phyloP scores from a whole-genome alignment of 345 rosid genomes.

The Melastoma malabathricum region DNA sequence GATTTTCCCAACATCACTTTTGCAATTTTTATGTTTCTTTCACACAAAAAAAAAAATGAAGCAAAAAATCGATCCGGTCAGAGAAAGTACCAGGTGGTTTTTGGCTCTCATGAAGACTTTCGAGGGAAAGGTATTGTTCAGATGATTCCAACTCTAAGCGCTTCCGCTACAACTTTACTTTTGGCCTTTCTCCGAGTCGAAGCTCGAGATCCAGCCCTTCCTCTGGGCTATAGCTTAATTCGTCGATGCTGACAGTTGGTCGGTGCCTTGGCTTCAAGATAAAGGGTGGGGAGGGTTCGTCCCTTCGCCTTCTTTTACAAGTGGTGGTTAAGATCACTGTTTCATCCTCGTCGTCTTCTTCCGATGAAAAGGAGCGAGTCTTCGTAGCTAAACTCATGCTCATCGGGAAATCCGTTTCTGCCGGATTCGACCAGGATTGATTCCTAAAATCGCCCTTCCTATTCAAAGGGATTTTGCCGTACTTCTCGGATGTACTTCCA shows the following conservation, averaged over 20 bases:
- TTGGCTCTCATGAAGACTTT: no score
- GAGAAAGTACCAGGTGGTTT: no score
- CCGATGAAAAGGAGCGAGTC: constrained; percentile 17
- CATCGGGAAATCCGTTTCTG: constrained; percentile 33
- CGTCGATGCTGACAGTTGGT: constrained; percentile 13
- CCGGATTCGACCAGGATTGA: constrained; percentile 16
- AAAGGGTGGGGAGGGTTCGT: constrained; percentile 25
- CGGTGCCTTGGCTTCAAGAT: constrained; percentile 6
- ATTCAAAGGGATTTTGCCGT: constrained; percentile 2
- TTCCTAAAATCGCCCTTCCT: no score
- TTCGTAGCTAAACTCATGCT: constrained; percentile 54
- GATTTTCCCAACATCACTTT: no score
- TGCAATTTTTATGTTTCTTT: no score
- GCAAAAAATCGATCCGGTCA: no score
- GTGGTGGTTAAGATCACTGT: not conserved
- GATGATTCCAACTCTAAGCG: no score
- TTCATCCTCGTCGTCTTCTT: constrained; percentile 16
- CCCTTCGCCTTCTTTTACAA: constrained; percentile 42
- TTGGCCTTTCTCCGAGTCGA: constrained; percentile 61
- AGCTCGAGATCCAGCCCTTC: constrained; percentile 95
- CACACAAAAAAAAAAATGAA: no score
- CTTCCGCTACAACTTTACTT: constrained; percentile 33
- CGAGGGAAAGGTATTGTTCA: no score
- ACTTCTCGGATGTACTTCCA: constrained; percentile 19
- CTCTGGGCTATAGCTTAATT: constrained; percentile 22